Evolutionary conservation across 2,329 filamentous ascomycete species (phyloP).

Genomic region (Fusarium anguioides): DNA sequence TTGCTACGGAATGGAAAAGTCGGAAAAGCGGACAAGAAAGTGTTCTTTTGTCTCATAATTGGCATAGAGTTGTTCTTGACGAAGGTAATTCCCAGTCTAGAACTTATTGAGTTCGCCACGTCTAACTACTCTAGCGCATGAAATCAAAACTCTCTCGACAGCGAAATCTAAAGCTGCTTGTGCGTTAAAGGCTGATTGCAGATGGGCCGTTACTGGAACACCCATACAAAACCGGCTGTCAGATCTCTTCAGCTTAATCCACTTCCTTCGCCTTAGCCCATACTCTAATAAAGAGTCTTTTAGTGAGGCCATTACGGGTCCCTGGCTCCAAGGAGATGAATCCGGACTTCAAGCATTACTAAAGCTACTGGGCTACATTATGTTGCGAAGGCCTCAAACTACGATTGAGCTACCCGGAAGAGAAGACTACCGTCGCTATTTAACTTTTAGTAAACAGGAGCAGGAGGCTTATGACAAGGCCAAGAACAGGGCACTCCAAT

Average conservation of each 20-base stretch:
- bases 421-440: not conserved
- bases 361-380: not conserved
- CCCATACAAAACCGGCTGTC: constrained; percentile 58
- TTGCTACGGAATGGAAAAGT: not conserved
- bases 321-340: not conserved
- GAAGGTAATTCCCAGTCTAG: not conserved
- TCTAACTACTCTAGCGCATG: not conserved
- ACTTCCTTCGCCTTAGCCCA: constrained; percentile 56
- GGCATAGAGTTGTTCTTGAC: not conserved
- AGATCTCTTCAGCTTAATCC: constrained; percentile 55
- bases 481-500: not conserved
- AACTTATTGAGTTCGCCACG: too few species aligned
- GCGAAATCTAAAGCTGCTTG: not conserved
- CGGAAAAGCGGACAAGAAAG: not conserved
- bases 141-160: constrained; percentile 26
- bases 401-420: not conserved
- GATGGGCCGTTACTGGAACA: constrained; percentile 61
- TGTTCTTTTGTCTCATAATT: not conserved
- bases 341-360: not conserved
- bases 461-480: not conserved
- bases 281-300: constrained; percentile 41
- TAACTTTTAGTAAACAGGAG: not conserved
- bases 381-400: not conserved
- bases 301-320: not conserved
- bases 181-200: constrained; percentile 31